These are phyloP conservation scores for Metschnikowia cubensis DNA, from an alignment of 805 yeast genomes.

Conservation along the genomic window DNA sequence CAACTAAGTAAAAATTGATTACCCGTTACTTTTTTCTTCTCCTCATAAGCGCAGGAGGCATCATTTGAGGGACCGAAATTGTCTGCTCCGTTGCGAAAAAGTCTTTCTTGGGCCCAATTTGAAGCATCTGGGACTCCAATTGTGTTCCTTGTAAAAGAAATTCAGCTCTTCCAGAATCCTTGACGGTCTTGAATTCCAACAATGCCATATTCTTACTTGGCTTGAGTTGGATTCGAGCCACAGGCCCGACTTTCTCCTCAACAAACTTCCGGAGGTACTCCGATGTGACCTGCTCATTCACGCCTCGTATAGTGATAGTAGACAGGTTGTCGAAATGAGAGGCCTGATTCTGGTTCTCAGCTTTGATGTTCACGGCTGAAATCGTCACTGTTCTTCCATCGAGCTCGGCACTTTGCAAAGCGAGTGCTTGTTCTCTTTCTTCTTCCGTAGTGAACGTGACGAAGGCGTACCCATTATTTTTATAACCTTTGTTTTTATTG, in stretches of 20 bases:
- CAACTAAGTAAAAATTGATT: background rate
- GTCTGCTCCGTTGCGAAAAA: constrained; percentile 7
- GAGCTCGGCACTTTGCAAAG: constrained; percentile 37
- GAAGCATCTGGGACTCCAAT: constrained; percentile 30
- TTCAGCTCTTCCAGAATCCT: constrained; percentile 50
- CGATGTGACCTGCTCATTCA: constrained; percentile 33
- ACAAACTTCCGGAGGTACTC: constrained; percentile 32
- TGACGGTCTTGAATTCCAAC: constrained; percentile 40
- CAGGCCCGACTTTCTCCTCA: constrained; percentile 25
- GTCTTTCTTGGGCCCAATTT: constrained; percentile 12
- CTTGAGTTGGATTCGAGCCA: constrained; percentile 41
- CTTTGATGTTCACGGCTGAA: constrained; percentile 40
- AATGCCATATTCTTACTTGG: constrained; percentile 48
- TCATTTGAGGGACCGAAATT: constrained; percentile 13
- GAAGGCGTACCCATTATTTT: constrained; percentile 66
- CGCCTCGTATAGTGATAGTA: constrained; percentile 22
- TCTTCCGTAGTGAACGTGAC: constrained; percentile 43
- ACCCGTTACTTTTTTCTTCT: constrained; percentile 4
- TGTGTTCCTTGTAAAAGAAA: constrained; percentile 38
- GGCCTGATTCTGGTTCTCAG: constrained; percentile 8
- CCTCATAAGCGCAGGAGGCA: constrained; percentile 16
- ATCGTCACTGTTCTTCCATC: constrained; percentile 49
- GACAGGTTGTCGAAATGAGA: constrained; percentile 18
- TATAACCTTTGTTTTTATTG: constrained; percentile 27
- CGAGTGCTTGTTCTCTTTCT: constrained; percentile 47